Evolutionary conservation across 2,329 filamentous ascomycete genomes (phyloP), one percentile per base, ranked within the genome.

Genomic region (Microdochium paspali): DNA sequence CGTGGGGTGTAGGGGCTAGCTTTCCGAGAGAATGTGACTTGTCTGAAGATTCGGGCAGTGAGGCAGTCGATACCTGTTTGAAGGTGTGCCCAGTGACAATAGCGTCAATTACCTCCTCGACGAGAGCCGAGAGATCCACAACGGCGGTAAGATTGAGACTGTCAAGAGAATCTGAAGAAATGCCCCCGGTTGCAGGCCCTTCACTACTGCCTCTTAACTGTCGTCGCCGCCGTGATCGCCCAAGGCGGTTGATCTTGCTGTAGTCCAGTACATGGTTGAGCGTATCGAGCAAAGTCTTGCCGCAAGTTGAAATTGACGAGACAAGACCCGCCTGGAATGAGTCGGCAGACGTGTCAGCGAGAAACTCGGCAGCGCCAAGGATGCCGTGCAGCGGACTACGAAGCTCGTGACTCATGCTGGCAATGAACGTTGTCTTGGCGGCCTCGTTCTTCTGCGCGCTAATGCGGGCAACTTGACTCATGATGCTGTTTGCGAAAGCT

Each of bases 391-490:
- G 57, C 0, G 77, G 77, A 3, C 70, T 76, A 26, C 77, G 65
- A 13, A 80, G 57, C 47, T 80, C 77, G 55, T 81, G 77, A 18
- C 74, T 79, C 51, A 81, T 78, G 24, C 72, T 77, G 1, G 74
- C 76, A 39, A 81, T 77, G 49, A 80, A 80, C 10, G 77, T 76
- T 1, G 72, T 71, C 53, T 80, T 81, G 39, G 76, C 75, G 20
- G 68, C 67, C 47, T 75, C 70, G 2, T 69, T 72, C 25, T 71
- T 70, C 30, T 72, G 60, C 0, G 73, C 74, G 49, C 79, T 73
- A 44, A 79, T 65, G n/a, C 75, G 66, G 0, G 71, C 71, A 6
- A 79, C 64, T 48, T 81, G 74, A 12, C 70, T 71, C 69, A 80
- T 80, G 45, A 73, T 74, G 18, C 68, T 71, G 48, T 72, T 72